phyloP scores from a whole-genome alignment of 768 basidiomycete species.

The Xanthoconium purpureum region DNA sequence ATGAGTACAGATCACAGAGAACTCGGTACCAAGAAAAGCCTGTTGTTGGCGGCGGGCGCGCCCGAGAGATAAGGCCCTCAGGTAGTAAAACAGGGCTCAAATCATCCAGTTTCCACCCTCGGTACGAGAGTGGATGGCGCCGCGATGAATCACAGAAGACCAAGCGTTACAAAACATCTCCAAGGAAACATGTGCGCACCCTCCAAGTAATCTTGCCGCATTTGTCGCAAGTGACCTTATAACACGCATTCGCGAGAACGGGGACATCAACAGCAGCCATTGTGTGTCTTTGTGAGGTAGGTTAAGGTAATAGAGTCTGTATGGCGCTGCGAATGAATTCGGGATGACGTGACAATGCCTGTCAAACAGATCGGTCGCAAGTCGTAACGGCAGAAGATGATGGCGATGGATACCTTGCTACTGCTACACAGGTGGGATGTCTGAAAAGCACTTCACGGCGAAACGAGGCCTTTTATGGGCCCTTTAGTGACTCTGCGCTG shows the following conservation, averaged over 20 bases:
- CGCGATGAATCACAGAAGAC: constrained; percentile 20
- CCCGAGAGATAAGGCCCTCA: constrained; percentile 11
- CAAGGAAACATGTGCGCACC: constrained; percentile 43
- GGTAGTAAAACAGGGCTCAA: constrained; percentile 5
- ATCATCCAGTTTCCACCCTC: constrained; percentile 13
- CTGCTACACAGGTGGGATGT: not conserved
- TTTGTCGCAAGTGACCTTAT: constrained; percentile 50
- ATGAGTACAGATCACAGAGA: constrained; percentile 5
- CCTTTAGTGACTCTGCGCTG: not conserved
- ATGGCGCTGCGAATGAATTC: constrained; percentile 12
- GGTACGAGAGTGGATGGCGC: constrained; percentile 13
- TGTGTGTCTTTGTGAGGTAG: constrained; percentile 21
- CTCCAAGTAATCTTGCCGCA: constrained; percentile 73
- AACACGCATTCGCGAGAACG: constrained; percentile 53
- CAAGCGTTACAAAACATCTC: constrained; percentile 17
- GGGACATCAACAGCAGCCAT: constrained; percentile 24
- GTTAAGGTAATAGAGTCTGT: constrained; percentile 35
- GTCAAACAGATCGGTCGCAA: constrained; percentile 4
- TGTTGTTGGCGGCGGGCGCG: constrained; percentile 1
- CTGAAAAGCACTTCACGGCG: not conserved
- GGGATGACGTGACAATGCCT: constrained; percentile 19
- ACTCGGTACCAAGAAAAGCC: not conserved
- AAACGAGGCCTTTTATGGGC: constrained; percentile 1
- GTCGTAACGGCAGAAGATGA: constrained; percentile 8
- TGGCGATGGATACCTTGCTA: constrained; percentile 10